Base-by-base conservation (phyloP, 2,329 filamentous ascomycete genomes). In the Talaromyces sp. region DNA sequence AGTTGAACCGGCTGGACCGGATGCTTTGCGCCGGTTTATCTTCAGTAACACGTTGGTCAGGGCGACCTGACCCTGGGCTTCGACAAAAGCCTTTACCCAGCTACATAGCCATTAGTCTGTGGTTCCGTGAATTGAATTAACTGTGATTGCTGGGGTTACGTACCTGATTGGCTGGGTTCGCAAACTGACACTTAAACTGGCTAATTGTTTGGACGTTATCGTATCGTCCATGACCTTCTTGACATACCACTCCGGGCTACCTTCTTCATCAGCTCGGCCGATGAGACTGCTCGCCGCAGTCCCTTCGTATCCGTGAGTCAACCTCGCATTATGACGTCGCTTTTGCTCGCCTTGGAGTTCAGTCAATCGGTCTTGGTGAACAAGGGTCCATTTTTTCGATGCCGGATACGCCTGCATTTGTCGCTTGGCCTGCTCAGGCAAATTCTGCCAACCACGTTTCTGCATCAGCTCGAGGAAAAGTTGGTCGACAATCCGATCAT, bases 231-330 rank as follows among this genome's bases (percentile, higher is more conserved):
- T 92, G 63, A 98, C 91, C 74, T 91, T 93, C 73, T 92, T 90
- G 58, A 99, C 93, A 75, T 96, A 99, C 93, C 93, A 99, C 77
- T 98, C 93, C 3, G 95, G 95, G 56, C 91, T 96, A 52, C 93
- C 93, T 75, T 98, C 95, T 73, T 98, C 93, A 72, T 97, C 93
- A 8, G 91, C 91, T 68, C 91, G 87, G 39, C 58, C 61, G n/a
- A 63, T 54, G 11, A 63, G 36, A 28, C 54, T 56, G 49, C 87
- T 85, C 47, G 92, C 84, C 62, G 93, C 85, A 67, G 90, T 88
- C 15, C 30, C 49, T 62, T 88, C 84, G 59, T 83, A 81, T 66
- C 91, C 86, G 65, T 88, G 88, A 6, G 89, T 87, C 63, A 82
- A 83, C 64, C 88, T 87, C 39, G 88, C 86, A 58, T 91, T 90